Evolutionary conservation across 116 monocot species (phyloP).

Genomic region (Posidonia oceanica): DNA sequence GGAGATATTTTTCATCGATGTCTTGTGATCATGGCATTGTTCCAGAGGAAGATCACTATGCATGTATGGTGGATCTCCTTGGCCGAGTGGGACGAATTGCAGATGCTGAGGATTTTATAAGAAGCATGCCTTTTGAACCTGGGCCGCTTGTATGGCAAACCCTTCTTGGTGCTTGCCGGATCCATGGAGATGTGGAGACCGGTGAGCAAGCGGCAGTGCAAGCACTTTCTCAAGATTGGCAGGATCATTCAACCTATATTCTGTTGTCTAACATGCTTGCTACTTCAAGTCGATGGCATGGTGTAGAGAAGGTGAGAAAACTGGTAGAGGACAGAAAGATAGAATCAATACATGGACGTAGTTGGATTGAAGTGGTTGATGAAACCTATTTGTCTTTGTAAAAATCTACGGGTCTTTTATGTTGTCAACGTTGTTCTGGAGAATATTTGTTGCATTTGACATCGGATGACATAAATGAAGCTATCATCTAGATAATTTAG

Average conservation of each 20-base stretch:
- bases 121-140: conserved; percentile 38
- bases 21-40: conserved; percentile 21
- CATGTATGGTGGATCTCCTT: conserved; percentile 74
- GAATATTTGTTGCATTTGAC: too few relatives aligned
- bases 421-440: too few relatives aligned
- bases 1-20: conserved; percentile 55
- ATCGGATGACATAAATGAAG: too few relatives aligned
- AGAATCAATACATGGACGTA: conserved; percentile 43
- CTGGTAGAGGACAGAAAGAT: conserved; percentile 43
- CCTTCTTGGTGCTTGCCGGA: conserved; percentile 52
- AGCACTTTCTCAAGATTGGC: conserved; percentile 32
- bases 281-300: conserved; percentile 45
- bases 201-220: conserved; percentile 44
- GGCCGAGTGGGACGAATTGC: conserved; percentile 40
- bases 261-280: conserved; percentile 62
- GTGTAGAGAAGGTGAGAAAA: conserved; percentile 42
- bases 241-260: conserved; percentile 60
- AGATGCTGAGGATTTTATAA: conserved; percentile 58
- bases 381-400: too few relatives aligned
- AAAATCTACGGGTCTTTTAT: too few relatives aligned
- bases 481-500: too few relatives aligned
- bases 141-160: conserved; percentile 44
- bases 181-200: conserved; percentile 49
- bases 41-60: conserved; percentile 72
- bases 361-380: conserved; percentile 37